These are phyloP conservation scores for Mycena capillaripes DNA, from an alignment of 768 basidiomycete species.

Conservation along the genomic window DNA sequence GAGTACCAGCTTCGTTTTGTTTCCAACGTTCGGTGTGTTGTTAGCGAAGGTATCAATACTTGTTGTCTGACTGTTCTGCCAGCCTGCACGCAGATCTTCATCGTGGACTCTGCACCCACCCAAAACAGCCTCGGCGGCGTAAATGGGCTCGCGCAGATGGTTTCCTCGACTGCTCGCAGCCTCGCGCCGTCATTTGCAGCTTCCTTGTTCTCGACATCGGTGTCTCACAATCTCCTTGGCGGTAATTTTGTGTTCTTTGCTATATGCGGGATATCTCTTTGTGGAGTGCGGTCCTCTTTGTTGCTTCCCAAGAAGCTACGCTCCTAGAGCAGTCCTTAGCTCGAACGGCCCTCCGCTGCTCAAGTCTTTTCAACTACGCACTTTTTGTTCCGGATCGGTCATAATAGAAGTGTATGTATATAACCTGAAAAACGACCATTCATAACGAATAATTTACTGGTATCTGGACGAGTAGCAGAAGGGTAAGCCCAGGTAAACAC, in stretches of 20 bases:
- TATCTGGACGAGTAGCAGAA: neutral
- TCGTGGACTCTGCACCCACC: conserved; percentile 39
- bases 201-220: conserved; percentile 43
- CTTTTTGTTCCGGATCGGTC: too few species aligned
- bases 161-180: conserved; percentile 36
- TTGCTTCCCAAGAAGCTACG: conserved; percentile 24
- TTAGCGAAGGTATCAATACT: too few species aligned
- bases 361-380: too few species aligned
- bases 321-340: neutral
- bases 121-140: conserved; percentile 42
- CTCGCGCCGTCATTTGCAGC: conserved; percentile 40
- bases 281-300: conserved; percentile 11
- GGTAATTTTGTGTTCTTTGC: conserved; percentile 41
- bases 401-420: too few species aligned
- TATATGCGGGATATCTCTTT: conserved; percentile 12
- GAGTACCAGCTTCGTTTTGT: conserved; percentile 28
- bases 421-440: too few species aligned
- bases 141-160: conserved; percentile 47
- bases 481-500: too few species aligned
- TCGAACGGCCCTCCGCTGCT: too few species aligned
- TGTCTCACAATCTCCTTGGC: conserved; percentile 40
- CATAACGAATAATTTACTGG: neutral
- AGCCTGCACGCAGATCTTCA: conserved; percentile 42
- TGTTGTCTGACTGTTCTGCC: neutral
- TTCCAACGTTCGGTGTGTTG: conserved; percentile 34